Percentiles rank a stretch among this genome's conserved stretches.
phyloP scores from a whole-genome alignment of 2,329 filamentous ascomycete species.

The Oidium heveae region DNA sequence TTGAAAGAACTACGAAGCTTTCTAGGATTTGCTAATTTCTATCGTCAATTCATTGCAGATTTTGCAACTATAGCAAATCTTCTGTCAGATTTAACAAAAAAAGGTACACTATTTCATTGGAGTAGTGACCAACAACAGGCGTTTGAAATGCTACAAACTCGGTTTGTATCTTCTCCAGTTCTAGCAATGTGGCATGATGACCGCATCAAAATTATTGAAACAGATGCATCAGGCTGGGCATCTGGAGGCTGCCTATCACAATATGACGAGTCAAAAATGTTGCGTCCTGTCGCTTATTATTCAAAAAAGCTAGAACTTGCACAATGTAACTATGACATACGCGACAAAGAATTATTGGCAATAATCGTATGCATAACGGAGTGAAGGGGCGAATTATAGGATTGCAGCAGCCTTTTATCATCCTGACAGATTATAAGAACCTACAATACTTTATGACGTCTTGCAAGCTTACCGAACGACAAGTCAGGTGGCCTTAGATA shows the following conservation, averaged over 20 bases:
- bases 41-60: neutral
- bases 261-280: neutral
- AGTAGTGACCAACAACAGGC: neutral
- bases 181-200: neutral
- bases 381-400: neutral
- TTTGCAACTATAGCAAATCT: neutral
- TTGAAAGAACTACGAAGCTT: neutral
- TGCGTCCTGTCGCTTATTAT: neutral
- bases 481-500: neutral
- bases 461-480: neutral
- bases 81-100: neutral
- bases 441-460: neutral
- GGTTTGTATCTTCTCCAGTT: neutral
- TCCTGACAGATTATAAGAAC: neutral
- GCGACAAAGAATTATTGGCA: neutral
- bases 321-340: neutral
- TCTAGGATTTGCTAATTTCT: neutral
- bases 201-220: neutral
- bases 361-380: neutral
- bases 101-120: neutral
- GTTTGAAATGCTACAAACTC: neutral
- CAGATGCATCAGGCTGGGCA: neutral
- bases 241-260: neutral
- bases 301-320: neutral
- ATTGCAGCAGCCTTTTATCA: neutral